phyloP scores from a whole-genome alignment of 768 basidiomycete genomes.

The Gyrodon lividus region DNA sequence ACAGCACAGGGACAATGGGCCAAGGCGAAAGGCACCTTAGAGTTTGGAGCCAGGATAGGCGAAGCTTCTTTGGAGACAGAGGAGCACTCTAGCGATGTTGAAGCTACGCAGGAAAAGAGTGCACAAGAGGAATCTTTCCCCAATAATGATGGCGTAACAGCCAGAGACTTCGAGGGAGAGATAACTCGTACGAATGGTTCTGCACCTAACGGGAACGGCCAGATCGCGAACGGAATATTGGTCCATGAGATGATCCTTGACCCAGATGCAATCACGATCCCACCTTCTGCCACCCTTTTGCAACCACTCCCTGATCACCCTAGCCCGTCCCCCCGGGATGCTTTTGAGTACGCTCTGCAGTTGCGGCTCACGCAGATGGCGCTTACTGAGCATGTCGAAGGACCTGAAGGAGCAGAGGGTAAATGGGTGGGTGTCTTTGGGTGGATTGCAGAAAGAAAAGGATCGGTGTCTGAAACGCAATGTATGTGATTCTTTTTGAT shows the following conservation, averaged over 20 bases:
- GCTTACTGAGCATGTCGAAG: slow-evolving; percentile 79
- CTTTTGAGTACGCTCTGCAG: slow-evolving; percentile 79
- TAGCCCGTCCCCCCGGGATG: slow-evolving; percentile 49
- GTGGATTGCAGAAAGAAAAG: slow-evolving; percentile 73
- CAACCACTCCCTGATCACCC: slow-evolving; percentile 48
- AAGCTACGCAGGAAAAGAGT: slow-evolving; percentile 11
- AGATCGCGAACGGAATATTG: background rate
- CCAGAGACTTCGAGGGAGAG: slow-evolving; percentile 15
- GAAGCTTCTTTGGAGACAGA: slow-evolving; percentile 41
- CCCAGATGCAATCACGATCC: slow-evolving; percentile 31
- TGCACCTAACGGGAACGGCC: background rate
- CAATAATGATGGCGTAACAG: background rate
- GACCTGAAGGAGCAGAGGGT: slow-evolving; percentile 76
- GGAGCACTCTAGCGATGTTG: slow-evolving; percentile 27
- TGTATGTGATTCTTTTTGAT: slow-evolving; percentile 15
- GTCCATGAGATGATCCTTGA: slow-evolving; percentile 31
- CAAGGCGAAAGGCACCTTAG: slow-evolving; percentile 73
- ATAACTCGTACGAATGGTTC: background rate
- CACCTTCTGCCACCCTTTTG: slow-evolving; percentile 43
- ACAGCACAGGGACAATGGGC: slow-evolving; percentile 76
- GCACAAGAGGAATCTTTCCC: slow-evolving; percentile 1
- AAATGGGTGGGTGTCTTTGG: slow-evolving; percentile 84
- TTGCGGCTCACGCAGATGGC: slow-evolving; percentile 84
- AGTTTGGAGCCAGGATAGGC: slow-evolving; percentile 66
- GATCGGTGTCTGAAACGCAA: slow-evolving; percentile 26